phyloP scores from a whole-genome alignment of 345 rosid species.

The Populus simonii region DNA sequence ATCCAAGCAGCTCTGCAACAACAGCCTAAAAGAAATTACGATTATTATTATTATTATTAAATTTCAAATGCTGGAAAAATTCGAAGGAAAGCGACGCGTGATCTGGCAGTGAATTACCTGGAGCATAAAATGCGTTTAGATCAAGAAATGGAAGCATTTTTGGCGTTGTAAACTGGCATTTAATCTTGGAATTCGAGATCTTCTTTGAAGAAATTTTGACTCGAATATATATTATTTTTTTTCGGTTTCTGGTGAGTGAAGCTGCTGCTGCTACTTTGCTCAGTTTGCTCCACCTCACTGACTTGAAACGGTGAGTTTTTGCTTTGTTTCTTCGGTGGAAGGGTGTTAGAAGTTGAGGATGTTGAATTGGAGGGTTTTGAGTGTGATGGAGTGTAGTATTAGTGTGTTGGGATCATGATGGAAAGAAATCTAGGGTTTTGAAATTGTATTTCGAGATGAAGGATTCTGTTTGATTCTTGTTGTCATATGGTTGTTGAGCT shows the following conservation, averaged over 20 bases:
- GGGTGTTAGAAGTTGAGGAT: constrained; percentile 17
- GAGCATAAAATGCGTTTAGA: constrained; percentile 40
- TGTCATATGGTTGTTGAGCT: constrained; percentile 1
- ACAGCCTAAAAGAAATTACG: not conserved
- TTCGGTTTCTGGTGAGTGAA: not conserved
- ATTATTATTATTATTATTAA: not conserved
- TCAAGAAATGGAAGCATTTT: constrained; percentile 35
- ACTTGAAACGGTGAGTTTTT: constrained; percentile 16
- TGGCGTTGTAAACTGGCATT: constrained; percentile 23
- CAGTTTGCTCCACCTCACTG: not conserved
- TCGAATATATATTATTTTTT: not conserved
- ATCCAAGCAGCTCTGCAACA: constrained; percentile 24
- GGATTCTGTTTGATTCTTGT: constrained; percentile 5
- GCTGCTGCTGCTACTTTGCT: constrained; percentile 1
- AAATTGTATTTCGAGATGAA: constrained; percentile 8
- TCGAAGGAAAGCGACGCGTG: not conserved
- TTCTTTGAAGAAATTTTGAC: constrained; percentile 6
- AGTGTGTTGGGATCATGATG: constrained; percentile 14
- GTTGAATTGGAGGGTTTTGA: constrained; percentile 29
- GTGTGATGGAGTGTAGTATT: constrained; percentile 14
- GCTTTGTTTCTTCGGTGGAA: constrained; percentile 2
- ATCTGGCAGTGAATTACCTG: not conserved
- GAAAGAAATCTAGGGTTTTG: constrained; percentile 36
- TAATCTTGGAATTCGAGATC: constrained; percentile 28
- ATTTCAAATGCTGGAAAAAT: not conserved